Percentiles rank a stretch among this genome's conserved stretches.
Evolutionary conservation across 73 alveolate species (phyloP).

Genomic region (Vitrella brassicaformis): DNA sequence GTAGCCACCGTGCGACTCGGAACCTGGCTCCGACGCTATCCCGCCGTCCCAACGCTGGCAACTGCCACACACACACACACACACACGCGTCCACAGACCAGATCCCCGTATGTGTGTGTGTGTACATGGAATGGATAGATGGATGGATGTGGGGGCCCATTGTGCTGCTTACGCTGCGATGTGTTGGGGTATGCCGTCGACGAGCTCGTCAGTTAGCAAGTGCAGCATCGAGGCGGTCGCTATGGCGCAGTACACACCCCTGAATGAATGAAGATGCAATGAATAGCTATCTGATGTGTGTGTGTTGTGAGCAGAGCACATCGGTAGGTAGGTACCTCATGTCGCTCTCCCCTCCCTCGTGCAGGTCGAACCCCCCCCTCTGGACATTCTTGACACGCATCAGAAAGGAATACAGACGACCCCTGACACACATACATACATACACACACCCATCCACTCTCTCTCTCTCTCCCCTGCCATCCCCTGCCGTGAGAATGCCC

Average conservation of each 20-base stretch:
- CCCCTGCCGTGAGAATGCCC: too few species aligned
- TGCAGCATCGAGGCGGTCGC: constrained; percentile 65
- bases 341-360: constrained; percentile 84
- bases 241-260: constrained; percentile 66
- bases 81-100: neutral
- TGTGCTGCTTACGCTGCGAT: too few species aligned
- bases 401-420: constrained; percentile 16
- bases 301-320: too few species aligned
- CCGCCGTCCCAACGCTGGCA: constrained; percentile 94
- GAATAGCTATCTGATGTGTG: too few species aligned
- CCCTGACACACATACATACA: neutral
- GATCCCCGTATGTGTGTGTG: too few species aligned
- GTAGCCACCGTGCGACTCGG: constrained; percentile 89
- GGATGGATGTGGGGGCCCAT: too few species aligned
- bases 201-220: constrained; percentile 58
- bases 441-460: too few species aligned
- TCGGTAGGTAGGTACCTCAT: too few species aligned
- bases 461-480: too few species aligned
- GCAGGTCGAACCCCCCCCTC: constrained; percentile 50
- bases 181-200: constrained; percentile 69
- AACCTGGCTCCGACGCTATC: constrained; percentile 71
- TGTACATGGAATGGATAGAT: too few species aligned
- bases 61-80: neutral
- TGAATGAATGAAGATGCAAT: neutral
- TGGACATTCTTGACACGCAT: constrained; percentile 10